phyloP scores from a whole-genome alignment of 2,329 filamentous ascomycete genomes.

The Cordyceps fumosorosea region DNA sequence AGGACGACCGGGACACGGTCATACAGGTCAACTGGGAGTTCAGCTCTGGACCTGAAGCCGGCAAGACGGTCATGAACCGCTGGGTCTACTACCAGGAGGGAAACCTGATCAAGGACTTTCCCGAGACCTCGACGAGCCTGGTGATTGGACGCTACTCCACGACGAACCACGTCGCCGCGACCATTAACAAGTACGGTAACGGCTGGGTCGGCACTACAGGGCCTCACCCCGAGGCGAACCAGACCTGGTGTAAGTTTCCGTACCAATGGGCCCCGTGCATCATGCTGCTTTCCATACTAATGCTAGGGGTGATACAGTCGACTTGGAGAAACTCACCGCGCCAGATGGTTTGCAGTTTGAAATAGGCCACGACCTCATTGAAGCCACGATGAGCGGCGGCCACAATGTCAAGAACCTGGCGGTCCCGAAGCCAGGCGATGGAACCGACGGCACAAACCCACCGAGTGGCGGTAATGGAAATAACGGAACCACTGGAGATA shows the following conservation, averaged over 20 bases:
- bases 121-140: background rate
- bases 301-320: conserved; percentile 5
- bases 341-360: conserved; percentile 20
- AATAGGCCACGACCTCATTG: conserved; percentile 19
- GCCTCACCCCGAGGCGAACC: conserved; percentile 21
- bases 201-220: conserved; percentile 21
- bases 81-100: conserved; percentile 25
- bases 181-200: conserved; percentile 18
- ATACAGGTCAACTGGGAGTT: conserved; percentile 22
- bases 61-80: conserved; percentile 13
- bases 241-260: conserved; percentile 20
- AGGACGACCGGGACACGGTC: conserved; percentile 15
- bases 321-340: conserved; percentile 15
- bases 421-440: background rate
- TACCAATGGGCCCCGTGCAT: background rate
- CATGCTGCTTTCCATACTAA: background rate
- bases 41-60: conserved; percentile 6
- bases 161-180: conserved; percentile 20
- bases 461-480: background rate
- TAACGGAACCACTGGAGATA: background rate
- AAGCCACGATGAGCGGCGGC: conserved; percentile 15
- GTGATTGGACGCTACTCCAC: conserved; percentile 20
- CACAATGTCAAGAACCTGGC: background rate
- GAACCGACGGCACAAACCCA: background rate
- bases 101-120: conserved; percentile 15